Conservation (phyloP, 176 grass and related monocot species). For the Avena insularis region DNA sequence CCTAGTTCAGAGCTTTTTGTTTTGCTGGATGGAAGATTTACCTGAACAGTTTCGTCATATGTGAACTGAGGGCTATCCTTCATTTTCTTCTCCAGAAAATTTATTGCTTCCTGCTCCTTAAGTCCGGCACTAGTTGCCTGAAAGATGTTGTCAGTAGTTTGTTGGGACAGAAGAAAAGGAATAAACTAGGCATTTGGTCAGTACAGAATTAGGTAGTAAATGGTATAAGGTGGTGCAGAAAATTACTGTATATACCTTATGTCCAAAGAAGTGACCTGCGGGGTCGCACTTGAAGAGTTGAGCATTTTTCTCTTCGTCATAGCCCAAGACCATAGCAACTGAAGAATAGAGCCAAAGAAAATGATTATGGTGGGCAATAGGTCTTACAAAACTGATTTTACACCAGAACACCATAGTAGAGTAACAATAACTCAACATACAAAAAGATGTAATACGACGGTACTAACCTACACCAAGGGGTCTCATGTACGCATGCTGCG, state of each 20-base stretch:
- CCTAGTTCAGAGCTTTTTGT: too few relatives aligned
- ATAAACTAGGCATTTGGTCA: conserved; percentile 6
- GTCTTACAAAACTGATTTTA: not conserved
- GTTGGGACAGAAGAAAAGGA: not conserved
- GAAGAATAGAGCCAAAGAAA: conserved; percentile 29
- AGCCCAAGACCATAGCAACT: conserved; percentile 93
- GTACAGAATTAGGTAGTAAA: not conserved
- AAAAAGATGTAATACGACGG: conserved; percentile 6
- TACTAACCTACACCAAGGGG: conserved; percentile 94
- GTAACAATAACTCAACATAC: conserved; percentile 18
- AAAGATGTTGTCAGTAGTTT: too few relatives aligned
- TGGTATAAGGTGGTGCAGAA: not conserved
- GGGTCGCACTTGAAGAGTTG: conserved; percentile 98
- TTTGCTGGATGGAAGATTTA: too few relatives aligned
- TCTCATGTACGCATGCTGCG: conserved; percentile 98
- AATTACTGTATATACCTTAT: conserved; percentile 67
- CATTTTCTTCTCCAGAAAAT: too few relatives aligned
- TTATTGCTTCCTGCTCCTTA: too few relatives aligned
- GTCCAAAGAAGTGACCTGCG: conserved; percentile 94
- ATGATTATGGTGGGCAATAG: conserved; percentile 17
- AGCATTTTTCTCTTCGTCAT: conserved; percentile 94
- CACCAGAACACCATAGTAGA: not conserved
- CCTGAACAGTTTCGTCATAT: too few relatives aligned
- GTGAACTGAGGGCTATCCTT: too few relatives aligned
- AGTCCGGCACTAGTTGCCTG: too few relatives aligned